Conservation (phyloP, 345 rosid species). For the Dovyalis caffra region DNA sequence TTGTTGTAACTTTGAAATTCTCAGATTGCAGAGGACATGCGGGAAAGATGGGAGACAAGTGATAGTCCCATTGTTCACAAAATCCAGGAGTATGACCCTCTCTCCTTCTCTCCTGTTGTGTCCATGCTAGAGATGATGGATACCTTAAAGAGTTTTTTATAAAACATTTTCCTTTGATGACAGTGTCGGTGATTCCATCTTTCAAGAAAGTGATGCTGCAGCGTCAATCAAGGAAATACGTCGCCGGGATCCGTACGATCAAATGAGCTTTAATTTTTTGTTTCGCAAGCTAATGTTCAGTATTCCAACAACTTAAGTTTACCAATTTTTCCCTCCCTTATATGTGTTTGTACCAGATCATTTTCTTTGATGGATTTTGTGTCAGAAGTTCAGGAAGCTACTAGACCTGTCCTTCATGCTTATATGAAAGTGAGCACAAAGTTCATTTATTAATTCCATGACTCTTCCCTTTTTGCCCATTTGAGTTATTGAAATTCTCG, state of each 20-base stretch:
- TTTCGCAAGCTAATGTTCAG: not conserved
- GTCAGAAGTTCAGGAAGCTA: slow-evolving; percentile 82
- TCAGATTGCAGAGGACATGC: slow-evolving; percentile 90
- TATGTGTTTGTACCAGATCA: slow-evolving; percentile 45
- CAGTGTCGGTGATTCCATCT: slow-evolving; percentile 79
- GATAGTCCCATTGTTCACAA: slow-evolving; percentile 91
- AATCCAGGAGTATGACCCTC: slow-evolving; percentile 80
- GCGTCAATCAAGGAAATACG: slow-evolving; percentile 79
- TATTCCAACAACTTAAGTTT: slow-evolving; percentile 8
- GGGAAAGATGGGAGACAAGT: slow-evolving; percentile 97
- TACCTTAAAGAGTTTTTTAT: not conserved
- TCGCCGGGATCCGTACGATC: slow-evolving; percentile 83
- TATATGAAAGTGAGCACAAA: slow-evolving; percentile 59
- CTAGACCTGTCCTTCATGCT: slow-evolving; percentile 79
- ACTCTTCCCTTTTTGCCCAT: not conserved
- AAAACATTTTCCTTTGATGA: slow-evolving; percentile 24
- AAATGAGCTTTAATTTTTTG: slow-evolving; percentile 2
- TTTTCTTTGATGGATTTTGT: slow-evolving; percentile 90
- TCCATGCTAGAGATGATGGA: not conserved
- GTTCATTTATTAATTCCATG: not conserved
- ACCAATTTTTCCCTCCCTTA: not conserved
- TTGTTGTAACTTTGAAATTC: slow-evolving; percentile 15
- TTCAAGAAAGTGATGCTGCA: slow-evolving; percentile 90
- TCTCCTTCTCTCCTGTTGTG: not conserved
- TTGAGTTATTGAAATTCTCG: not conserved